These are phyloP conservation scores for Cyclostephanos tholiformis DNA, from an alignment of 108 stramenopile genomes.

Conservation along the genomic window DNA sequence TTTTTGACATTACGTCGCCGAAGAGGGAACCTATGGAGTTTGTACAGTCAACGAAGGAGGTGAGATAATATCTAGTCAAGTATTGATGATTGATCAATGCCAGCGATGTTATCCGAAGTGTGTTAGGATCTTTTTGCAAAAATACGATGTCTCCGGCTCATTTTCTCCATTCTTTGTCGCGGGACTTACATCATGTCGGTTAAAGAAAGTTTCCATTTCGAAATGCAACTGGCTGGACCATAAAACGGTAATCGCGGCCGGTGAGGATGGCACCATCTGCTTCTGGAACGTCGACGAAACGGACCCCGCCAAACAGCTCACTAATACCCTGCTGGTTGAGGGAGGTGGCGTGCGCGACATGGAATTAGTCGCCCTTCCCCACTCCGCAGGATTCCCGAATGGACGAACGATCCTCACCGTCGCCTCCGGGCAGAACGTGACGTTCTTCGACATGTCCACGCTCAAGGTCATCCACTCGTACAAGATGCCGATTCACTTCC, in stretches of 20 bases:
- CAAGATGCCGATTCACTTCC: slow-evolving; percentile 95
- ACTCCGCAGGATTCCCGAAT: background rate
- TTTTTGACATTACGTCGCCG: slow-evolving; percentile 72
- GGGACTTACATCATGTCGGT: background rate
- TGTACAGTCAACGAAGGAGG: slow-evolving; percentile 34
- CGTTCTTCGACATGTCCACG: slow-evolving; percentile 75
- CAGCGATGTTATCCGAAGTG: no score
- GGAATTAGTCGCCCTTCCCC: slow-evolving; percentile 68
- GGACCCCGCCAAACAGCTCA: slow-evolving; percentile 25
- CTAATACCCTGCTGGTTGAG: slow-evolving; percentile 51
- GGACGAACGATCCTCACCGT: slow-evolving; percentile 73
- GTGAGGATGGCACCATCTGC: slow-evolving; percentile 72
- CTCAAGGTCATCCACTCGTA: slow-evolving; percentile 36
- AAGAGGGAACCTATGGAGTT: slow-evolving; percentile 36
- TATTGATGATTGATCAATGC: no score
- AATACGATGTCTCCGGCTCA: background rate
- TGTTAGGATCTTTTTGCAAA: no score
- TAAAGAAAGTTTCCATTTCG: slow-evolving; percentile 59
- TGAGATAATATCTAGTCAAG: slow-evolving; percentile 1
- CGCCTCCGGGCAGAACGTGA: slow-evolving; percentile 85
- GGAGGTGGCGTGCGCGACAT: slow-evolving; percentile 86
- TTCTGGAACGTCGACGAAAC: slow-evolving; percentile 61
- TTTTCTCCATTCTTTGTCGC: background rate
- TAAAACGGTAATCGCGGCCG: slow-evolving; percentile 56
- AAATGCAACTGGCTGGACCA: slow-evolving; percentile 72